Conservation (phyloP, 805 yeast genomes). For the Lachancea quebecensis region DNA sequence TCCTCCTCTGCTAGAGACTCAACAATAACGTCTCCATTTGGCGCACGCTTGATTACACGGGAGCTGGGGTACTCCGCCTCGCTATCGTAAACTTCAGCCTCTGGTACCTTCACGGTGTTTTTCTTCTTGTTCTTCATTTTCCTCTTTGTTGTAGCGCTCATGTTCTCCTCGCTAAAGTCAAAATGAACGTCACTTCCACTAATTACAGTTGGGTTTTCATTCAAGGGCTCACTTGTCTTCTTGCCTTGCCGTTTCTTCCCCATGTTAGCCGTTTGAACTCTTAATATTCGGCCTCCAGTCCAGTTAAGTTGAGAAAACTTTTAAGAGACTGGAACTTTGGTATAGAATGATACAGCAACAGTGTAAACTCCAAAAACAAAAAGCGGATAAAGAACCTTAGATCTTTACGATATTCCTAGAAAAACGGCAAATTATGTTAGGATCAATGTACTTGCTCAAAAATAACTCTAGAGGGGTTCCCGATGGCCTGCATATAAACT, state of each 20-base stretch:
- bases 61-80: conserved; percentile 65
- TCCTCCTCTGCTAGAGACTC: conserved; percentile 34
- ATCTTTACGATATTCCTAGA: no score
- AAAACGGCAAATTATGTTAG: no score
- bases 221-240: conserved; percentile 1
- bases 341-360: not conserved
- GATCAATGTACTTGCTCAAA: no score
- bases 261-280: conserved; percentile 1
- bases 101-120: conserved; percentile 11
- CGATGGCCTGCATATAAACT: no score
- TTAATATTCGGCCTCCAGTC: not conserved
- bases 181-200: conserved; percentile 7
- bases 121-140: conserved; percentile 15
- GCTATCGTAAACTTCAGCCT: conserved; percentile 48
- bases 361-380: not conserved
- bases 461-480: no score
- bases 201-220: conserved; percentile 2
- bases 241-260: conserved; percentile 7
- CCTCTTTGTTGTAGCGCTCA: conserved; percentile 21
- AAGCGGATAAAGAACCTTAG: not conserved
- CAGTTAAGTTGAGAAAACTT: conserved; percentile 3
- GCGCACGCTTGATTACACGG: conserved; percentile 59
- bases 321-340: not conserved
- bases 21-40: conserved; percentile 73
- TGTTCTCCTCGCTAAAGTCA: conserved; percentile 3